Evolutionary conservation across 306 rosid genomes (phyloP).

Genomic region (Cucurbita maxima): DNA sequence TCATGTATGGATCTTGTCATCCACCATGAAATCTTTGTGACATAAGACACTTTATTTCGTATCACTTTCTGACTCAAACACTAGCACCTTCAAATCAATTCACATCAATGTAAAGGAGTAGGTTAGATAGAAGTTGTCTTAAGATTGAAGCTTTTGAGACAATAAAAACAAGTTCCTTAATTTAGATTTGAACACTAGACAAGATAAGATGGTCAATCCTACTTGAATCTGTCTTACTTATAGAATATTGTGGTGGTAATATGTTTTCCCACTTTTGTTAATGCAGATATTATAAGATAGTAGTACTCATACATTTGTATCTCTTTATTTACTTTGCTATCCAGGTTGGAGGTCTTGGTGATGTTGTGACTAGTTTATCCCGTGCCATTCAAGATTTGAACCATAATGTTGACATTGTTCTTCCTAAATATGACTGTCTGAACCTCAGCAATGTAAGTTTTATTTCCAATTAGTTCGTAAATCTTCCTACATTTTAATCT

Average conservation of each 20-base stretch:
- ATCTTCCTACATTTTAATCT: neutral
- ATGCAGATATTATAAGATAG: neutral
- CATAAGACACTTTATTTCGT: no score
- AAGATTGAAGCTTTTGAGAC: no score
- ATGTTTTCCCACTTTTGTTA: neutral
- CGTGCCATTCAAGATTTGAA: slow-evolving; percentile 74
- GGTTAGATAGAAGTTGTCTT: neutral
- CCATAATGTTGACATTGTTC: slow-evolving; percentile 59
- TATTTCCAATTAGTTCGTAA: slow-evolving; percentile 9
- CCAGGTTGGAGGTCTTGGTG: slow-evolving; percentile 95
- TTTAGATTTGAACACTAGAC: no score
- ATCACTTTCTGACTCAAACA: neutral
- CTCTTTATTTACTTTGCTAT: slow-evolving; percentile 8
- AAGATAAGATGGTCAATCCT: no score
- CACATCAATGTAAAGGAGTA: neutral
- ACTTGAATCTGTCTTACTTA: no score
- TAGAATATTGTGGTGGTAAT: neutral
- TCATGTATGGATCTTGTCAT: no score
- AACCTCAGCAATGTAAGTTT: slow-evolving; percentile 69
- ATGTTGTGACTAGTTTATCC: slow-evolving; percentile 77
- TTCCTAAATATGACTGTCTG: slow-evolving; percentile 92
- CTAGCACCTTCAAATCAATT: neutral
- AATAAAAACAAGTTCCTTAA: no score
- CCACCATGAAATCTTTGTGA: no score
- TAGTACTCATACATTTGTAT: neutral